Conservation (phyloP, 2,329 filamentous ascomycete genomes). For the Alternaria triticimaculans region DNA sequence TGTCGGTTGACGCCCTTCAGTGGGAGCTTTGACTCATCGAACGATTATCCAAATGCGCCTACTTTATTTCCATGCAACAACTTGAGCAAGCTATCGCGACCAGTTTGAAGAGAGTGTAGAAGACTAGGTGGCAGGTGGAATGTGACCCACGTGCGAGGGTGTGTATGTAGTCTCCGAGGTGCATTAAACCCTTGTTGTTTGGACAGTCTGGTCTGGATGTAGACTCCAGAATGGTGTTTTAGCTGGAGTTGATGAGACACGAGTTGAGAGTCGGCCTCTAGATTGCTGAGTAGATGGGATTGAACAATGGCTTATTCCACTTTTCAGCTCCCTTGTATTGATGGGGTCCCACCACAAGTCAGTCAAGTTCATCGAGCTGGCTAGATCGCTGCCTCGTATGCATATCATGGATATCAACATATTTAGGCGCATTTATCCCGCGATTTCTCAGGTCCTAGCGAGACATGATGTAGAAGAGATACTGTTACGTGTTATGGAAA, state of each 20-base stretch:
- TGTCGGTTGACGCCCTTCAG: background rate
- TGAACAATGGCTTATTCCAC: background rate
- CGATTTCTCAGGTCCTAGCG: background rate
- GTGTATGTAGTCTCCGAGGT: background rate
- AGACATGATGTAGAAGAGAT: background rate
- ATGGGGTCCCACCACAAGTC: background rate
- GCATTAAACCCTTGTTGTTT: background rate
- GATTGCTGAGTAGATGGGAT: background rate
- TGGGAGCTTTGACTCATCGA: background rate
- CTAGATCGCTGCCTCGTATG: background rate
- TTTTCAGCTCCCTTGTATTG: background rate
- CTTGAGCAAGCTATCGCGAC: background rate
- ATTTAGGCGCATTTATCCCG: background rate
- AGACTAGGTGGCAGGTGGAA: background rate
- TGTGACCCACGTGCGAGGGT: background rate
- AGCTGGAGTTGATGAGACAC: background rate
- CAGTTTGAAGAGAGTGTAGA: background rate
- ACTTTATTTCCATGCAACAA: background rate
- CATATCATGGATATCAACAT: background rate
- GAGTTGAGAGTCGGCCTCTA: background rate
- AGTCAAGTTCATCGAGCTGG: background rate
- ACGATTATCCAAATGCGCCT: background rate
- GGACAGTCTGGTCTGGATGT: background rate
- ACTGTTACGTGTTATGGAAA: background rate
- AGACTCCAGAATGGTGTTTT: background rate